These are phyloP conservation scores for Sherardia arvensis DNA, from an alignment of 257 asterid genomes.

Conservation along the genomic window DNA sequence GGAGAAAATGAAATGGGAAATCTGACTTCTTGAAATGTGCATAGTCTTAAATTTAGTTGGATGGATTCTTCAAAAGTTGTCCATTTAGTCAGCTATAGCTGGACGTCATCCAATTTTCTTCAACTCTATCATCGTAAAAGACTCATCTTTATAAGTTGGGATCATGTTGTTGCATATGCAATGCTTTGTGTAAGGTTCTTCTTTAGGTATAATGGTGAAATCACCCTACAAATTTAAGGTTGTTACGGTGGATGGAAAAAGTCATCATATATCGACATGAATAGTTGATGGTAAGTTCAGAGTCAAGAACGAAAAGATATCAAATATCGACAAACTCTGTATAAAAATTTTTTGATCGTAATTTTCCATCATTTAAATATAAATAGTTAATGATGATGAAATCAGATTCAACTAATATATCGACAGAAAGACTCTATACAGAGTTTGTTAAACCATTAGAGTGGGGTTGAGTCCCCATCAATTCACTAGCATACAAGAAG, in stretches of 20 bases:
- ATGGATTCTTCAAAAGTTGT: not conserved
- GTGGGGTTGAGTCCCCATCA: not conserved
- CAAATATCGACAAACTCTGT: not conserved
- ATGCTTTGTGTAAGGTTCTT: not conserved
- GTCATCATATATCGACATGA: too few species aligned
- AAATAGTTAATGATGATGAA: too few species aligned
- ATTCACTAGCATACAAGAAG: not conserved
- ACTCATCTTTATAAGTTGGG: not conserved
- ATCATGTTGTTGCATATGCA: not conserved
- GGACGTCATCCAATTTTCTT: not conserved
- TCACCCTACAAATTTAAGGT: too few species aligned
- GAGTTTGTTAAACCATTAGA: not conserved
- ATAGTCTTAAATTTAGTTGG: not conserved
- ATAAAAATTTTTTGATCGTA: too few species aligned
- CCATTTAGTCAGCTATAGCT: not conserved
- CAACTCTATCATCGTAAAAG: not conserved
- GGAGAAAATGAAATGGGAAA: not conserved
- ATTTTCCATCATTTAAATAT: not conserved
- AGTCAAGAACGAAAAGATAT: too few species aligned
- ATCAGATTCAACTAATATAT: too few species aligned
- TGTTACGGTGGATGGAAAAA: too few species aligned
- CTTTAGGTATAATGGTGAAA: not conserved
- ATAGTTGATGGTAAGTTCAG: too few species aligned
- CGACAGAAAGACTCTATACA: not conserved
- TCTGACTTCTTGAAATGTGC: constrained; percentile 3